Percentiles rank a stretch among this genome's conserved stretches.
These are phyloP conservation scores for Vaccinium myrtillus DNA, from an alignment of 148 eudicot genomes.

Conservation along the genomic window DNA sequence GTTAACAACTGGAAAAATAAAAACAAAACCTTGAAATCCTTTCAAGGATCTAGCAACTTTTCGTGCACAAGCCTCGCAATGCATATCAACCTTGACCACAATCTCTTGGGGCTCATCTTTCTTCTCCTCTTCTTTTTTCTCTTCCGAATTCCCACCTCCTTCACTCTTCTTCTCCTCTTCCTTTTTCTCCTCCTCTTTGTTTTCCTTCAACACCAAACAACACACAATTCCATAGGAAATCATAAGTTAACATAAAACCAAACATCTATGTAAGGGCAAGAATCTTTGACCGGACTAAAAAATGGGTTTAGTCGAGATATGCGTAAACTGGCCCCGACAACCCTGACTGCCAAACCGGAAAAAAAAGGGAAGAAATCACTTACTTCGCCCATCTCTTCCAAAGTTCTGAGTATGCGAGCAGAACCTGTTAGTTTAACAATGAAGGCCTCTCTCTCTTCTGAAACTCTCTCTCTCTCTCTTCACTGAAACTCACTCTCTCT, in stretches of 20 bases:
- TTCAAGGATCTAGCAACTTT: constrained; percentile 51
- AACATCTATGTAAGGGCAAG: background rate
- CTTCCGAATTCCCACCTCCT: constrained; percentile 17
- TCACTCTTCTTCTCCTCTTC: background rate
- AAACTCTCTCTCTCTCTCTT: background rate
- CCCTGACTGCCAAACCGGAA: no score
- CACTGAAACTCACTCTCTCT: background rate
- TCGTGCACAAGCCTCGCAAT: constrained; percentile 70
- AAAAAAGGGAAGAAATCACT: constrained; percentile 12
- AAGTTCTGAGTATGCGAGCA: background rate
- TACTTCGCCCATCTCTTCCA: constrained; percentile 31
- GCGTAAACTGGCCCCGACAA: no score
- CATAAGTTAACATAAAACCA: background rate
- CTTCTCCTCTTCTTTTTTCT: constrained; percentile 23
- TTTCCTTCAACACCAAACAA: constrained; percentile 12
- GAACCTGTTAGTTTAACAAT: background rate
- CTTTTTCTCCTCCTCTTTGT: constrained; percentile 21
- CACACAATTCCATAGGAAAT: background rate
- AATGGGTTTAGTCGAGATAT: no score
- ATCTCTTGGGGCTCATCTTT: constrained; percentile 37
- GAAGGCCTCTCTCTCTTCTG: background rate
- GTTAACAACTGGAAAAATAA: background rate
- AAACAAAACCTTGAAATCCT: constrained; percentile 45
- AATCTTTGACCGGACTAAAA: no score
- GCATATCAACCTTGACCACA: constrained; percentile 70